A percentile compares a stretch with the other conserved stretches of the same genome.
phyloP scores from a whole-genome alignment of 139 green algal species.

The Chlorella sp. region DNA sequence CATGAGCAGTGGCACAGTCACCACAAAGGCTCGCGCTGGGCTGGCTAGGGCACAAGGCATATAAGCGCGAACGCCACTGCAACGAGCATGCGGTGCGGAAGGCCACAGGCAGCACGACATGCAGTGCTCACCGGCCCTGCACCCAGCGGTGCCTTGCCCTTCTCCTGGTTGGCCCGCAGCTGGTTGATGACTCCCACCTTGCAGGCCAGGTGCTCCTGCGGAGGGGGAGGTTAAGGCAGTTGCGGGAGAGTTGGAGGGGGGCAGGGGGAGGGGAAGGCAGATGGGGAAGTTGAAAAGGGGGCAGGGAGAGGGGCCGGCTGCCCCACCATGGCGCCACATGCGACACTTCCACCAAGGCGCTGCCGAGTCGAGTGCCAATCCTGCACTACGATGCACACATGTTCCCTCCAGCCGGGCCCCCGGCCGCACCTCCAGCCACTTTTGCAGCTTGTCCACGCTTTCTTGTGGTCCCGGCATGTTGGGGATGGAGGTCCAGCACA shows the following conservation, averaged over 20 bases:
- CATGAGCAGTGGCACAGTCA: too few relatives aligned
- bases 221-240: background rate
- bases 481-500: constrained; percentile 34
- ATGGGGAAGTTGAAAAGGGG: background rate
- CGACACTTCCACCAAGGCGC: too few relatives aligned
- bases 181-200: constrained; percentile 41
- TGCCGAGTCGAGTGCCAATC: too few relatives aligned
- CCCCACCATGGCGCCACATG: too few relatives aligned
- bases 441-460: constrained; percentile 44
- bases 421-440: constrained; percentile 43
- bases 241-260: too few relatives aligned
- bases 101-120: too few relatives aligned
- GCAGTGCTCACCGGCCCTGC: background rate
- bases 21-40: too few relatives aligned
- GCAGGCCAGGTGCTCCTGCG: constrained; percentile 36
- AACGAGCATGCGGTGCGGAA: too few relatives aligned
- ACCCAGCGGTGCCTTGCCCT: constrained; percentile 1
- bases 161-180: background rate
- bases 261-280: background rate
- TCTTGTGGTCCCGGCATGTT: constrained; percentile 30
- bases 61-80: too few relatives aligned
- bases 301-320: background rate
- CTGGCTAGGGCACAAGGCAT: too few relatives aligned
- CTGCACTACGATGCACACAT: too few relatives aligned
- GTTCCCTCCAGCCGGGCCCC: too few relatives aligned